A percentile compares a stretch with the other conserved stretches of the same genome.
These are phyloP conservation scores for Cryptosporidium meleagridis DNA, from an alignment of 169 alveolate species.

Conservation along the genomic window DNA sequence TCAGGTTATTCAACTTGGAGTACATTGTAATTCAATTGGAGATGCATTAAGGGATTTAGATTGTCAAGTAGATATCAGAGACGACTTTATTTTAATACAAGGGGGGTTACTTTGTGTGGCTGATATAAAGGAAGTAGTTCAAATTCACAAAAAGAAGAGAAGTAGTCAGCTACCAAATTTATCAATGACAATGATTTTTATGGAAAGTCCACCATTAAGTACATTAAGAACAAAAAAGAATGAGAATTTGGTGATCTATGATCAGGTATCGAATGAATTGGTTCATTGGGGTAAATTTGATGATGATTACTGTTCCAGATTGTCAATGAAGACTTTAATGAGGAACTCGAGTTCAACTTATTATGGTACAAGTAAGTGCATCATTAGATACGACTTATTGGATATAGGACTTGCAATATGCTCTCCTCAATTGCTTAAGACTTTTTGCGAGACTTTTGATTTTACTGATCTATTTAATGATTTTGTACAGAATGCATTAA, in stretches of 20 bases:
- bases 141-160: slow-evolving; percentile 32
- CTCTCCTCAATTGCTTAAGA: slow-evolving; percentile 52
- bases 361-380: slow-evolving; percentile 8
- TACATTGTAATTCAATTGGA: slow-evolving; percentile 39
- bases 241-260: slow-evolving; percentile 49
- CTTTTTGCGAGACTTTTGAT: slow-evolving; percentile 63
- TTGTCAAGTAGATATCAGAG: slow-evolving; percentile 57
- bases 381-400: slow-evolving; percentile 41
- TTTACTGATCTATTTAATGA: slow-evolving; percentile 38
- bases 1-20: slow-evolving; percentile 25
- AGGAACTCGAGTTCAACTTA: slow-evolving; percentile 24
- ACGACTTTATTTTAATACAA: slow-evolving; percentile 50
- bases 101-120: slow-evolving; percentile 54
- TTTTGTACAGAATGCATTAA: slow-evolving; percentile 19
- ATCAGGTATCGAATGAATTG: slow-evolving; percentile 19
- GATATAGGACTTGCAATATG: slow-evolving; percentile 64
- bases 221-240: slow-evolving; percentile 24
- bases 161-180: slow-evolving; percentile 7
- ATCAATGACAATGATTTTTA: slow-evolving; percentile 51
- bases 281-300: slow-evolving; percentile 45
- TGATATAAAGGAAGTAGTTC: slow-evolving; percentile 38
- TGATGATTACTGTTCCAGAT: background rate
- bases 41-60: slow-evolving; percentile 64
- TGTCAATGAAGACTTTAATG: slow-evolving; percentile 12
- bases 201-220: slow-evolving; percentile 66